Base-by-base conservation (phyloP, 2,329 filamentous ascomycete genomes). In the Claviceps monticola region DNA sequence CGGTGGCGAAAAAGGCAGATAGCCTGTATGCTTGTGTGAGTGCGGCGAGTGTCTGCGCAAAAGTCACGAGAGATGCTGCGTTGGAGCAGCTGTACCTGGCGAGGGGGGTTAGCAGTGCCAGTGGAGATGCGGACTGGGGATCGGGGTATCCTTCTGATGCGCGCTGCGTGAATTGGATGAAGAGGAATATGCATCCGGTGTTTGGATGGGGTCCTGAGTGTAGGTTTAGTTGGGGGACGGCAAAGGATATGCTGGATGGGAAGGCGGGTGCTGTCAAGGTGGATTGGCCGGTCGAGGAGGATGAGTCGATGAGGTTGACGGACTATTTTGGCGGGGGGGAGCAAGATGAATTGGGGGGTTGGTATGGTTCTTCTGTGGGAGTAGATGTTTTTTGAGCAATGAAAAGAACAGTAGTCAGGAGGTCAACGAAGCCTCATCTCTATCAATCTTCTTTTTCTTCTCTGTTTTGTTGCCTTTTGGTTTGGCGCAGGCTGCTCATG, bases 171-270 rank as follows among this genome's bases (percentile, higher is more conserved):
- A 67, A 70, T 21, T 98, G 93, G 91, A 66, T 98, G 63, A 86
- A 82, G 68, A 72, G 71, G 41, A 93, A 91, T 57, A 91, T 96
- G 83, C 84, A 98, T 62, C 87, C 88, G 2, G 70, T 97, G 1
- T 98, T 97, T 71, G 93, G 93, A 14, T 98, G 93, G 91, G 90
- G 91, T 0, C 79, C 79, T 23, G 90, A 97, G 68, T 95, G 88
- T 64, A 77, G 93, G 4, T 97, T 96, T 63, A 95, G 89, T 62
- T 98, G 93, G 93, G 86, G 86, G 0, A 97, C 93, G 1, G 86
- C 86, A 2, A 96, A 94, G 70, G 90, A 97, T 62, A 79, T 97
- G 80, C 71, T 98, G 4, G 90, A 96, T 58, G 71, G 74, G n/a
- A 88, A 86, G 65, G 76, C 72, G 8, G 73, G 72, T 23, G 80